Base-by-base conservation (phyloP, 2,329 filamentous ascomycete species). In the Polychaeton citri region DNA sequence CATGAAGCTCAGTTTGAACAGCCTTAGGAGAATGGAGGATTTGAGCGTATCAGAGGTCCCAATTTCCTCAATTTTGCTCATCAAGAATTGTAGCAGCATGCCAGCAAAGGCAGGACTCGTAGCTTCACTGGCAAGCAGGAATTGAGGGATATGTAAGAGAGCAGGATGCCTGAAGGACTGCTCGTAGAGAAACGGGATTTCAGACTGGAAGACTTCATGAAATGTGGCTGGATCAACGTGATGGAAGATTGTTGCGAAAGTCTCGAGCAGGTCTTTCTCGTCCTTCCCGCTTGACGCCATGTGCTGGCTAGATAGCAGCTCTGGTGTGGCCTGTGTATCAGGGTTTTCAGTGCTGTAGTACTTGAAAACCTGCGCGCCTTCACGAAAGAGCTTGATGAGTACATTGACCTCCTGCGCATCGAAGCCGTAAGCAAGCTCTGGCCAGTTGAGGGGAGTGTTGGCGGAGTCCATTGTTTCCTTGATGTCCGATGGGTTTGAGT, bases 1-100 rank as follows among this genome's bases (percentile, higher is more conserved):
- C 90, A 99, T 98, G 59, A 98, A 98, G 1, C 88, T 93, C 34
- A 99, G 64, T 61, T 99, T 99, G 65, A 96, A 99, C 35, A 99
- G 75, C 37, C 92, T 75, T 34, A 99, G 65, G 21, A 99, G 64
- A 33, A 98, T 94, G 5, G 86, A 88, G 0, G 90, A 88, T 59
- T 88, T 93, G 54, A 84, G 86, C 36, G 90, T 79, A 58, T 98
- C 86, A 6, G 81, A 78, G 1, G 85, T 90, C 16, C 90, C 90
- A 30, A 99, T 86, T 55, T 98, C 83, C 43, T 92, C 82, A 39
- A 99, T 92, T 36, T 84, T 81, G 49, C 88, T 82, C 90, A 98
- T 98, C 41, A 98, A 68, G 54, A 98, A 98, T 46, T 93, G 85
- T 33, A 99, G 66, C 18, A 98, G 75, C 90, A 99, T 96, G 26